Evolutionary conservation across 2,329 filamentous ascomycete species (phyloP), one percentile per base, ranked within the genome.

Genomic region (Ophiocordyceps robertsii): DNA sequence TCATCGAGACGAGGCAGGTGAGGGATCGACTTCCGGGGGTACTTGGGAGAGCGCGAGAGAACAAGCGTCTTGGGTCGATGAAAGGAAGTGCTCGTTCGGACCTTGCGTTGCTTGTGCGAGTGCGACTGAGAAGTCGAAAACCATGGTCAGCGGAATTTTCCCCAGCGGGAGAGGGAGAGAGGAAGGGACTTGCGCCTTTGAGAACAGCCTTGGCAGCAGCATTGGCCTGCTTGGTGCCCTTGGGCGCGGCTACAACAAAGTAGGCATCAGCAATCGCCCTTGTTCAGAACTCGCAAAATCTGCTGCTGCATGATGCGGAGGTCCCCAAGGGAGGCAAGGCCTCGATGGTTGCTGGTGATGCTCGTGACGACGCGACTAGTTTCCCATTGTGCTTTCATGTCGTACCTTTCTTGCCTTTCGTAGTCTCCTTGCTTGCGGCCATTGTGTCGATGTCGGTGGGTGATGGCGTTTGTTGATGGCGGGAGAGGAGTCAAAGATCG

Each of bases 1-100:
- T 90, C 85, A 73, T 98, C 92, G 62, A 98, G 85, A 59, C 88
- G 84, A 58, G 89, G 83, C 65, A 79, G 77, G 68, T 90, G 83
- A 60, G 85, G 82, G 66, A 98, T 80, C 56, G 87, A 89, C 78
- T 92, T 94, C 75, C 90, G 88, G 56, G 86, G 89, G 79, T 94
- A 96, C 75, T 94, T 95, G 68, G 90, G 89, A 40, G 82, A 69
- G 64, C 92, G 86, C 59, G 87, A 84, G 59, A 95, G 80, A 69
- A 84, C 73, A 62, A 95, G 85, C 55, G 89, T 96, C 83, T 96
- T 96, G 63, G 92, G 92, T 61, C 80, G 81, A 81, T 95, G 90
- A 84, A 96, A 98, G 66, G 83, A 89, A 59, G 90, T 95, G 67
- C 79, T 88, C 64, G 79, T 78, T 67, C 90, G 84, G 70, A 93